Evolutionary conservation across 345 rosid genomes (phyloP), one percentile per base, ranked within the genome.

Genomic region (Gossypium longicalyx): DNA sequence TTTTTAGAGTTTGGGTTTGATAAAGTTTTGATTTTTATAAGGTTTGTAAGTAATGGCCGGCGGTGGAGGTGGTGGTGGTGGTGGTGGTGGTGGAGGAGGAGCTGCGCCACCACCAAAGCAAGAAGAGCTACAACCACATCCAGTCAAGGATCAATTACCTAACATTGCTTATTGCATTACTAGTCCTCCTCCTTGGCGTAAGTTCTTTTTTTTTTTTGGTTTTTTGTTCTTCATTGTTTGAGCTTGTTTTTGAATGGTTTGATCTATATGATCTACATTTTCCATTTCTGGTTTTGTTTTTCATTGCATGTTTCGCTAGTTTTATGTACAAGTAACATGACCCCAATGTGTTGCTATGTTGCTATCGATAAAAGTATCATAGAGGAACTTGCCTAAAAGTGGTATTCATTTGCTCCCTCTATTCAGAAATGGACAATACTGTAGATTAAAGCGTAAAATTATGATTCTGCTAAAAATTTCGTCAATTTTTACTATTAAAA

Each of bases 131-230:
- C 89, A 86, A 80, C 98, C 99, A 54, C 99, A 95, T 83, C 96
- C 97, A 9, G 90, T 66, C 53, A 95, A 82, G 82, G 98, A 95
- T 82, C 99, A 95, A 84, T 91, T 95, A 54, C 82, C 98, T 51
- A 82, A 67, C 72, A 76, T 93, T 75, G 83, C 98, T 63, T 95
- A 86, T 77, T 95, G 99, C 86, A 89, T 89, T 72, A 86, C 96
- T 5, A 95, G 99, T 73, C 98, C 97, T 74, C 99, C 99, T 81
- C 98, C 99, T 74, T 95, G 99, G 99, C 99, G 99, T 95, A 81
- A 88, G 89, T 78, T 77, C 1, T 48, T 76, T 43, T 29, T 51
- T 23, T 25, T n/a, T n/a, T 54, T 54, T 6, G 7, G 15, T 25
- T 22, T 11, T 20, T 38, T 11, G 20, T 9, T 22, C 15, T 27